Conservation (phyloP, 768 basidiomycete species). For the Boletus sensibilis region DNA sequence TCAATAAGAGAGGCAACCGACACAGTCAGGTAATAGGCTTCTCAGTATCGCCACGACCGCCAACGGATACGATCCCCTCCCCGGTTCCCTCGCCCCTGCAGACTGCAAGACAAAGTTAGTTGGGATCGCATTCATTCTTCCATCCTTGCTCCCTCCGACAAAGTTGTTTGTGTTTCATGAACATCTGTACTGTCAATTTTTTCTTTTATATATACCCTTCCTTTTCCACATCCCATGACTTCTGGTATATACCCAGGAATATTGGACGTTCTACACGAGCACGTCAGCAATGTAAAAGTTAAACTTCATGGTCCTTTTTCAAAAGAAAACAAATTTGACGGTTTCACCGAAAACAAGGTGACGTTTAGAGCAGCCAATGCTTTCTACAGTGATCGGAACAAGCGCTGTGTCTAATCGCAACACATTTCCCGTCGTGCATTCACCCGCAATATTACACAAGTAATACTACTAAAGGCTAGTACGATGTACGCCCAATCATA, state of each 20-base stretch:
- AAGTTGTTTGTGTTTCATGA: slow-evolving; percentile 2
- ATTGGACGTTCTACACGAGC: slow-evolving; percentile 1
- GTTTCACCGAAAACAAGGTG: too few species aligned
- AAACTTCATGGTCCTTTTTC: neutral
- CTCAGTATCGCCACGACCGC: slow-evolving; percentile 44
- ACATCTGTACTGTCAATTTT: slow-evolving; percentile 17
- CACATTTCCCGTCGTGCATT: too few species aligned
- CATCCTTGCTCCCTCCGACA: neutral
- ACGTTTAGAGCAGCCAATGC: too few species aligned
- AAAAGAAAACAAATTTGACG: too few species aligned
- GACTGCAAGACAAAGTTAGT: slow-evolving; percentile 28
- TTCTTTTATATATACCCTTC: slow-evolving; percentile 29
- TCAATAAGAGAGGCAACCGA: slow-evolving; percentile 57
- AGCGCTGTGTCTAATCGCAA: too few species aligned
- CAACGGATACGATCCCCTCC: slow-evolving; percentile 11
- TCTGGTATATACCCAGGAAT: slow-evolving; percentile 25
- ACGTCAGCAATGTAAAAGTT: neutral
- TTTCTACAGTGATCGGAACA: too few species aligned
- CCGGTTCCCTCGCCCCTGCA: slow-evolving; percentile 19
- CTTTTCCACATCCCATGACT: slow-evolving; percentile 5
- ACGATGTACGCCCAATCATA: neutral
- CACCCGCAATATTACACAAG: too few species aligned
- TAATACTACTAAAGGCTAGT: too few species aligned
- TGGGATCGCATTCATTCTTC: neutral
- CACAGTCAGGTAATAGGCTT: slow-evolving; percentile 65